Percentiles rank a stretch among this genome's conserved stretches.
Conservation (phyloP, 257 asterid species). For the Solanum microdontum region DNA sequence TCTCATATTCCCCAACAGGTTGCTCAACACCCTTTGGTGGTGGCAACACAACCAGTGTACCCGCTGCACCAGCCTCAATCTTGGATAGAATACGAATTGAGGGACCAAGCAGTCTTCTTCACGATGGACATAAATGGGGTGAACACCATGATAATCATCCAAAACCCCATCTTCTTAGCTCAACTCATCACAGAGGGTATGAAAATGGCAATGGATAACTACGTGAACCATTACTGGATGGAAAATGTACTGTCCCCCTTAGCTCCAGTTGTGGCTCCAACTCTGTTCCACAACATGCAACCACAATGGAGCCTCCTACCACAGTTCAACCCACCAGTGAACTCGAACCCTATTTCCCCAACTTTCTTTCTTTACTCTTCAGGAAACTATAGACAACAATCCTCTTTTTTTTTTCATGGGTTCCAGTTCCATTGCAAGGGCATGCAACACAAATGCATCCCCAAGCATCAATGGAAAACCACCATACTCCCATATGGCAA, state of each 20-base stretch:
- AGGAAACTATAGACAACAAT: too few species aligned
- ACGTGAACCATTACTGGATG: background rate
- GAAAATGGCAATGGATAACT: background rate
- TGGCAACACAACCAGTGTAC: background rate
- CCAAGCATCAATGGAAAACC: background rate
- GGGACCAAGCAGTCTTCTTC: too few species aligned
- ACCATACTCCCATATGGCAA: background rate
- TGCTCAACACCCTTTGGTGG: background rate
- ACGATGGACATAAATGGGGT: background rate
- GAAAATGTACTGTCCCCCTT: background rate
- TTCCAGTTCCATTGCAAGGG: background rate
- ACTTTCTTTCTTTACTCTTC: fast-evolving
- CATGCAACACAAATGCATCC: background rate
- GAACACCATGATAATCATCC: background rate
- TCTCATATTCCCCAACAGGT: background rate
- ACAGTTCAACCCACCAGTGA: background rate
- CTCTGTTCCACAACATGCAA: background rate
- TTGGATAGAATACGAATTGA: background rate
- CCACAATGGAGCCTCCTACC: background rate
- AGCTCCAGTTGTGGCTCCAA: background rate
- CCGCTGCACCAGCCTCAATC: too few species aligned
- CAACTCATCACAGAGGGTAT: background rate
- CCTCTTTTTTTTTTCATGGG: background rate
- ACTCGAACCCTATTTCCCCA: background rate
- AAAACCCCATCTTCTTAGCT: background rate